Conservation (phyloP, 2,329 filamentous ascomycete species). For the Leptographium wingfieldii region DNA sequence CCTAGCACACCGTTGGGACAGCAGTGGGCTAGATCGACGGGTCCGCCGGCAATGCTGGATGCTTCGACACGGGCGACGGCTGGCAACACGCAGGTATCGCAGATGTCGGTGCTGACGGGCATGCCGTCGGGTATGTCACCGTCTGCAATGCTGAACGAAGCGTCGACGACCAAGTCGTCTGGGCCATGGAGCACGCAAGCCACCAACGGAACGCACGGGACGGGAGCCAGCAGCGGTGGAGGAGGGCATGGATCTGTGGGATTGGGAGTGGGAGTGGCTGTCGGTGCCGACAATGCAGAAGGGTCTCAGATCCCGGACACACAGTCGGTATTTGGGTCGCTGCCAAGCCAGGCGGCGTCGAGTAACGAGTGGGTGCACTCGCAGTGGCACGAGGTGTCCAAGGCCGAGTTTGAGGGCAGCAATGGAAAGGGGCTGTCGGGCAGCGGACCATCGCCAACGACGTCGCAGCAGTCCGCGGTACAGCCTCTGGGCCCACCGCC, state of each 20-base stretch:
- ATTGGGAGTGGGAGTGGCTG: background rate
- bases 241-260: background rate
- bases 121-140: slow-evolving; percentile 46
- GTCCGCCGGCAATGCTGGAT: slow-evolving; percentile 17
- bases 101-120: slow-evolving; percentile 46
- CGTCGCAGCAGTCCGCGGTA: background rate
- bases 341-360: slow-evolving; percentile 23
- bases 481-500: slow-evolving; percentile 8
- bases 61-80: slow-evolving; percentile 26
- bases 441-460: background rate
- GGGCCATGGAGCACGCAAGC: slow-evolving; percentile 54
- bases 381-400: slow-evolving; percentile 38
- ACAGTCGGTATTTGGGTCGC: slow-evolving; percentile 22
- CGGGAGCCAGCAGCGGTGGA: background rate
- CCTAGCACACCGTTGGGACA: slow-evolving; percentile 34
- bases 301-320: slow-evolving; percentile 42
- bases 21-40: slow-evolving; percentile 15
- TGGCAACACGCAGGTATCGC: slow-evolving; percentile 48
- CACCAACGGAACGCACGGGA: slow-evolving; percentile 49
- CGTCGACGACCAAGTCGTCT: slow-evolving; percentile 81
- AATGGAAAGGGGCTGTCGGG: background rate
- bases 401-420: slow-evolving; percentile 17
- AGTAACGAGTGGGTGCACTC: slow-evolving; percentile 48
- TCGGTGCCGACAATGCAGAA: slow-evolving; percentile 26
- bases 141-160: slow-evolving; percentile 60